phyloP scores from a whole-genome alignment of 2,329 filamentous ascomycete species.

The Chaetomium strumarium region DNA sequence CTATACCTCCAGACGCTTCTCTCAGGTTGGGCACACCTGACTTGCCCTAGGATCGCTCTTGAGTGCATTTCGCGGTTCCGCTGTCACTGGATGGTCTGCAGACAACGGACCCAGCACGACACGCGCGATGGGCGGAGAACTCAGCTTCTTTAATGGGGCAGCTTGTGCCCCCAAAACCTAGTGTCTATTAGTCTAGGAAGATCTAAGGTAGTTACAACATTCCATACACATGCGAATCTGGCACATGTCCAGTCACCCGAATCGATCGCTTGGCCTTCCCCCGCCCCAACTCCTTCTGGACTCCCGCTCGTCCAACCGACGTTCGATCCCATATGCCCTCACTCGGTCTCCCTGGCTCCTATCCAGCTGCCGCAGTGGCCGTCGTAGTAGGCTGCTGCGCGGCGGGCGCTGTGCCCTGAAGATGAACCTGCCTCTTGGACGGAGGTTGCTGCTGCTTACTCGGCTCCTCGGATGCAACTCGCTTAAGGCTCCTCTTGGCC shows the following conservation, averaged over 20 bases:
- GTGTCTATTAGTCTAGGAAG: conserved; percentile 32
- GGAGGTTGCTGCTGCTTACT: conserved; percentile 31
- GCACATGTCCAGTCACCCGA: background rate
- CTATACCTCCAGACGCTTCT: too few relatives aligned
- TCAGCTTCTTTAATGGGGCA: conserved; percentile 26
- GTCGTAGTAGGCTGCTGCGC: conserved; percentile 19
- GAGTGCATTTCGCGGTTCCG: too few relatives aligned
- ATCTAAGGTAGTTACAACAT: conserved; percentile 30
- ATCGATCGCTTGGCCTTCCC: background rate
- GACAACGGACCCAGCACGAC: too few relatives aligned
- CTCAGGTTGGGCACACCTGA: too few relatives aligned
- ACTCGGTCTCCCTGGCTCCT: background rate
- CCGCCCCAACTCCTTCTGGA: background rate
- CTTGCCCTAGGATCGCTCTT: too few relatives aligned
- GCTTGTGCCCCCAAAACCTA: conserved; percentile 32
- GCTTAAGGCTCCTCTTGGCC: conserved; percentile 49
- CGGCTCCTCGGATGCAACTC: conserved; percentile 27
- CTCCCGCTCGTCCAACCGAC: background rate
- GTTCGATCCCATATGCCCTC: background rate
- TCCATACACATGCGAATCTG: conserved; percentile 7
- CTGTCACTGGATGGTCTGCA: too few relatives aligned
- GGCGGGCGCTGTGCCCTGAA: background rate
- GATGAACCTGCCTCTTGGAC: conserved; percentile 42
- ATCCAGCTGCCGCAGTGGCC: conserved; percentile 6
- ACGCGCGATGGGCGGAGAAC: background rate